phyloP scores from a whole-genome alignment of 768 basidiomycete species.

The Termitomyces sp. region DNA sequence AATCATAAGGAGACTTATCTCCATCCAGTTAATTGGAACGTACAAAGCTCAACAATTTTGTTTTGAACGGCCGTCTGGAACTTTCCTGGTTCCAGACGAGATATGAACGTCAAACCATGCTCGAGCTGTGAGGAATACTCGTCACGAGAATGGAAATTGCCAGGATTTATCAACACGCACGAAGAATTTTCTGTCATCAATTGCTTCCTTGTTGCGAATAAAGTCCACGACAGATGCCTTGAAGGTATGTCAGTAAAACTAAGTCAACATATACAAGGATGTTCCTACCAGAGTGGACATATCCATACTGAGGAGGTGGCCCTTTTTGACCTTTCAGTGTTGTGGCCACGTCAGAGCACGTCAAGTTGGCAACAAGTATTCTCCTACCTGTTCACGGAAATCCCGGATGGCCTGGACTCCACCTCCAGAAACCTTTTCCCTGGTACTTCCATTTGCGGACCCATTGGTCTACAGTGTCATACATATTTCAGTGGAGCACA shows the following conservation, averaged over 20 bases:
- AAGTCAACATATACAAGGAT: neutral
- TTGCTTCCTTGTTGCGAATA: conserved; percentile 49
- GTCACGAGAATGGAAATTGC: neutral
- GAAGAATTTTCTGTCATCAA: conserved; percentile 76
- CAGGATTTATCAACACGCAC: conserved; percentile 33
- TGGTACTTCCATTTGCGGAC: conserved; percentile 5
- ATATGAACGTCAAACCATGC: conserved; percentile 58
- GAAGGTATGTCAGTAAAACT: neutral
- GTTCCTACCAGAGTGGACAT: conserved; percentile 35
- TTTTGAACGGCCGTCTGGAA: conserved; percentile 33
- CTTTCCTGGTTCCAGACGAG: conserved; percentile 47
- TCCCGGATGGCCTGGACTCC: conserved; percentile 32
- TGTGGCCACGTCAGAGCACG: neutral
- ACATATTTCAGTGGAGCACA: neutral
- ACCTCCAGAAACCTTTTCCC: conserved; percentile 9
- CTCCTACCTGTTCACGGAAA: conserved; percentile 37
- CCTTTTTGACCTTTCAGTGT: conserved; percentile 38
- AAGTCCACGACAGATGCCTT: conserved; percentile 61
- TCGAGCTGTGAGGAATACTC: conserved; percentile 48
- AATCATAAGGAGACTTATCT: neutral
- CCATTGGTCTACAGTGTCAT: conserved; percentile 12
- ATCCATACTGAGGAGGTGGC: conserved; percentile 28
- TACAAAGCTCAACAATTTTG: conserved; percentile 53
- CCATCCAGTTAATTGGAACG: conserved; percentile 20
- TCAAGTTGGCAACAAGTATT: neutral